Evolutionary conservation across 768 basidiomycete species (phyloP), one percentile per base, ranked within the genome.

Genomic region (Suillus plorans): DNA sequence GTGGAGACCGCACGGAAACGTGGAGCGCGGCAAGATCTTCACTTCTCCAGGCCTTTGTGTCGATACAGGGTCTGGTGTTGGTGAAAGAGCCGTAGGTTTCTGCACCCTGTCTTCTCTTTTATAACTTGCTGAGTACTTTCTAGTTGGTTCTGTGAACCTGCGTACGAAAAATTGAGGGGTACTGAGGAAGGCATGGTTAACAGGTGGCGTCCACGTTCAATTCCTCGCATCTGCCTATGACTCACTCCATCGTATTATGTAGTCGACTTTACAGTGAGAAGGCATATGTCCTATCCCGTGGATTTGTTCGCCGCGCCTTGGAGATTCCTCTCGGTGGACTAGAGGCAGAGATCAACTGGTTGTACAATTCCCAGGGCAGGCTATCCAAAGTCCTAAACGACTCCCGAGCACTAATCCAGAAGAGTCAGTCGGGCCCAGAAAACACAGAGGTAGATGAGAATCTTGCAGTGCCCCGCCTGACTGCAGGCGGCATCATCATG

Each of bases 241-340:
- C 22, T 53, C 10, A 20, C n/a, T 39, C 59, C 61, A 37, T 67
- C 61, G 53, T 58, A 31, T 63, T 62, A 5, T 66, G 61, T 70
- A 95, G 94, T 71, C 93, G 95, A 52, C 76, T 97, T 14, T 97
- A 97, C 79, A 95, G 84, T 74, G 95, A 97, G 78, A 95, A 95
- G 74, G 94, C 94, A 5, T 96, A 91, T 69, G 92, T 96, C 45
- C 82, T 97, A 47, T 94, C 95, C 13, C 85, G 95, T 37, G 92
- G 89, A 9, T 97, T 97, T 73, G 88, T 96, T 58, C 89, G 90
- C n/a, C 89, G 92, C 20, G 95, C 95, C 14, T 85, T 96, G 36
- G 91, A 94, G 77, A 80, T 89, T 34, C 92, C 94, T 25, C 84
- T 88, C 5, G 83, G 86, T 44, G 85, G 87, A 9, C 78, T 97